phyloP scores from a whole-genome alignment of 371 early-diverging fungal genomes.

The Mortierella sp. region DNA sequence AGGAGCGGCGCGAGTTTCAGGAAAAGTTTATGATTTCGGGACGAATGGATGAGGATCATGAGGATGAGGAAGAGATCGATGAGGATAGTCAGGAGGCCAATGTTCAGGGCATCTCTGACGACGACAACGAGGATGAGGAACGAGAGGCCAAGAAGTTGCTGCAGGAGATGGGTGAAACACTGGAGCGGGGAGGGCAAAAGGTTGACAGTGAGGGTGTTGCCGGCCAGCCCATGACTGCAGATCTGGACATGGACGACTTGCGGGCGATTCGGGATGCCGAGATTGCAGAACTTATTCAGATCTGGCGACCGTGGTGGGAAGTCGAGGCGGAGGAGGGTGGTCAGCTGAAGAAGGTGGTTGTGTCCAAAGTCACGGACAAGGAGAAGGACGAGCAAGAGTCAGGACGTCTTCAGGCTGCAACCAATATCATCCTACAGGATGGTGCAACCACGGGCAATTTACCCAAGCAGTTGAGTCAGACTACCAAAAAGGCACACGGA shows the following conservation, averaged over 20 bases:
- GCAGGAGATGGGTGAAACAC: slow-evolving; percentile 40
- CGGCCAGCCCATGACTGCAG: slow-evolving; percentile 30
- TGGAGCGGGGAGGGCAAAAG: slow-evolving; percentile 19
- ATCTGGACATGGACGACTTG: slow-evolving; percentile 44
- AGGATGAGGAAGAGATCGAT: background rate
- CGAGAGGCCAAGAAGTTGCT: slow-evolving; percentile 30
- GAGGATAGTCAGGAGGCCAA: background rate
- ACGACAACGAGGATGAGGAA: slow-evolving; percentile 34
- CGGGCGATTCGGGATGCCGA: slow-evolving; percentile 50
- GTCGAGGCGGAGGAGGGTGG: slow-evolving; percentile 47
- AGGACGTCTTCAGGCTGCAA: slow-evolving; percentile 11
- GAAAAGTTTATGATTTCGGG: slow-evolving; percentile 38
- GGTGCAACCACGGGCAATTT: background rate
- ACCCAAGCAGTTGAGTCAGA: background rate
- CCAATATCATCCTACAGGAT: background rate
- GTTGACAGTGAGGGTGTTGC: background rate
- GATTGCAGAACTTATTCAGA: slow-evolving; percentile 38
- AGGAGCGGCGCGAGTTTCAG: slow-evolving; percentile 70
- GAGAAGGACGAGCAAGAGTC: slow-evolving; percentile 11
- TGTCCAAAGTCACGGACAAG: slow-evolving; percentile 15
- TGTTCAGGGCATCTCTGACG: background rate
- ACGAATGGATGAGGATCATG: background rate
- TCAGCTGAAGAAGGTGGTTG: slow-evolving; percentile 30
- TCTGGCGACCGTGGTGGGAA: slow-evolving; percentile 58
- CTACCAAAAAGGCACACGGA: no score